Evolutionary conservation across 2,329 filamentous ascomycete species (phyloP), one percentile per base, ranked within the genome.

Genomic region (Aquanectria penicillioides): DNA sequence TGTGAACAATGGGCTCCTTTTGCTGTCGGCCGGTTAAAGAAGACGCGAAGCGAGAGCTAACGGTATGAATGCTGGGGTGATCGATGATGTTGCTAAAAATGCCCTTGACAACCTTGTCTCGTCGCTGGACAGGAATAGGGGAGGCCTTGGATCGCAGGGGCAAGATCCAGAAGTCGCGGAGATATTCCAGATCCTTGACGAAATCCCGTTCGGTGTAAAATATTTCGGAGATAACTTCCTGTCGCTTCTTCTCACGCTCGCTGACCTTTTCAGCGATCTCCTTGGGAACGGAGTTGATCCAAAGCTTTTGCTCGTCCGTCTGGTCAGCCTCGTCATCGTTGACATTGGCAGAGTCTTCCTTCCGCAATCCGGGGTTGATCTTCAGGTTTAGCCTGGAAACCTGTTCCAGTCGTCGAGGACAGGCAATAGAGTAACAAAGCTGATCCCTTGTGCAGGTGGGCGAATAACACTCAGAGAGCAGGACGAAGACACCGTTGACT

Each of bases 151-250:
- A 91, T 46, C 93, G 88, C 56, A 99, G 79, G 9, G 95, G 95
- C 67, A 95, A 86, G 80, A 99, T 97, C 95, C 95, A 99, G 81
- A 98, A 99, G 79, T 99, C 95, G 61, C 95, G 88, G 25, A 99
- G 82, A 73, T 99, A 99, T 77, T 99, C 95, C 69, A 99, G 82
- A 76, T 99, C 95, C 80, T 99, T 99, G 73, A 99, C 95, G 70
- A 99, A 99, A 78, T 99, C 95, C 68, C 95, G 88, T 75, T 99
- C 95, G 0, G 95, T 99, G 78, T 99, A 99, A 88, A 96, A 97
- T 62, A 98, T 89, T 75, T 99, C 95, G 6, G 94, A 97, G 59
- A 99, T 97, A 68, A 99, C 92, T 73, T 99, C 95, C 74, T 99
- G 95, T 38, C 95, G 88, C 81, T 98, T 98, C 87, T 97, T 96